These are phyloP conservation scores for Gracilaria domingensis DNA, from an alignment of 23 red algal species.

Conservation along the genomic window DNA sequence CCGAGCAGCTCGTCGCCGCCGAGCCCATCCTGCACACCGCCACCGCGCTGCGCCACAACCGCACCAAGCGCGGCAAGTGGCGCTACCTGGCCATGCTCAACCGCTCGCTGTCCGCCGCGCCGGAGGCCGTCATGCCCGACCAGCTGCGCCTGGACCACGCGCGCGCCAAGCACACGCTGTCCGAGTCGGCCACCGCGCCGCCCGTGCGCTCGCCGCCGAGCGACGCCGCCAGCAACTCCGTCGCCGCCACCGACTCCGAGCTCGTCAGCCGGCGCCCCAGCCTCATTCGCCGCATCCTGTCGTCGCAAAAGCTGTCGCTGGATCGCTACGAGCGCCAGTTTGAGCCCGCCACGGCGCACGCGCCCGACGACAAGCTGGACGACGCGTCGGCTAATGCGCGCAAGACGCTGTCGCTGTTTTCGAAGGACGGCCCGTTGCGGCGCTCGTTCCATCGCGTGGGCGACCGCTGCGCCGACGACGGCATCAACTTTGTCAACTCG, in stretches of 20 bases:
- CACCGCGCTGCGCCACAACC: slow-evolving; percentile 26
- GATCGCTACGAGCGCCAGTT: slow-evolving; percentile 52
- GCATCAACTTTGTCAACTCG: slow-evolving; percentile 63
- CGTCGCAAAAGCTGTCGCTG: slow-evolving; percentile 59
- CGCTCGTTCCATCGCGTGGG: slow-evolving; percentile 54
- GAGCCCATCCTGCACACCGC: slow-evolving; percentile 11
- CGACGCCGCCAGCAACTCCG: background rate
- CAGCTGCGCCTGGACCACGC: background rate
- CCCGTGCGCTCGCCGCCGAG: background rate
- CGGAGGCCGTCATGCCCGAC: slow-evolving; percentile 4
- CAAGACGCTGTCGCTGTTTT: slow-evolving; percentile 52
- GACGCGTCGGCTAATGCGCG: slow-evolving; percentile 40
- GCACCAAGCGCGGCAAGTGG: slow-evolving; percentile 55
- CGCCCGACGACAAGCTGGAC: slow-evolving; percentile 12
- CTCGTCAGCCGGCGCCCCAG: slow-evolving; percentile 39
- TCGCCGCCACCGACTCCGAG: background rate
- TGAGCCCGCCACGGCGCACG: background rate
- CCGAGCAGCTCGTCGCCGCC: background rate
- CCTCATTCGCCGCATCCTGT: slow-evolving; percentile 60
- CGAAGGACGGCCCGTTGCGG: slow-evolving; percentile 52
- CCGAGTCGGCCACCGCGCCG: background rate
- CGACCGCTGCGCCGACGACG: slow-evolving; percentile 13
- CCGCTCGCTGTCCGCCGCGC: slow-evolving; percentile 30
- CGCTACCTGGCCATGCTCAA: slow-evolving; percentile 62
- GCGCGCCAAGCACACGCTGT: slow-evolving; percentile 7